A percentile compares a stretch with the other conserved stretches of the same genome.
These are phyloP conservation scores for Papiliotrema nemorosa DNA, from an alignment of 1,284 basidiomycete species.

Conservation along the genomic window DNA sequence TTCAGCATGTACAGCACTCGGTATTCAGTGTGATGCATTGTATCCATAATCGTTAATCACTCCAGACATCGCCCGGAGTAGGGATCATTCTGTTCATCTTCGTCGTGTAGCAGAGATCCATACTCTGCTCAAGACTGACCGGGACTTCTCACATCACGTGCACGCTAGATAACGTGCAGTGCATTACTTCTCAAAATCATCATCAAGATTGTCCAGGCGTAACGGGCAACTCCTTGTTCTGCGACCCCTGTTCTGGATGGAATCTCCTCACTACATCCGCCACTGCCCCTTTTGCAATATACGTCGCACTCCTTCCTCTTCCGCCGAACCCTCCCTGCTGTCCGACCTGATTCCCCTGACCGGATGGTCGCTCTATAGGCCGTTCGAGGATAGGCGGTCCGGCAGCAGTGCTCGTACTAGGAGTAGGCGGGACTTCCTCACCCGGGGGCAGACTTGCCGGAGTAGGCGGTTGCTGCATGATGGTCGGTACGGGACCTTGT, in stretches of 20 bases:
- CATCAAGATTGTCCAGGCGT: background rate
- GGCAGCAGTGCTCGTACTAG: slow-evolving; percentile 1
- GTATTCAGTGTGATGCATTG: too few relatives aligned
- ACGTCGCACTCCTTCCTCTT: slow-evolving; percentile 41
- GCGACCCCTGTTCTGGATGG: slow-evolving; percentile 6
- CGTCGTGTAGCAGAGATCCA: too few relatives aligned
- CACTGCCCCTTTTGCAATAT: slow-evolving; percentile 45
- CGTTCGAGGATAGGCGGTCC: slow-evolving; percentile 11
- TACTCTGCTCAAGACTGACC: too few relatives aligned
- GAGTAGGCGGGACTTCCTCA: background rate
- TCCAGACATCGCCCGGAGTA: too few relatives aligned
- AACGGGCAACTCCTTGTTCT: slow-evolving; percentile 1
- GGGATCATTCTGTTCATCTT: too few relatives aligned
- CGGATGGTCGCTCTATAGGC: too few relatives aligned
- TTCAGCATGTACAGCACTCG: too few relatives aligned
- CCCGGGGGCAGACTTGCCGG: slow-evolving; percentile 14
- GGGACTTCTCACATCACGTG: too few relatives aligned
- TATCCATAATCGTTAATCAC: too few relatives aligned
- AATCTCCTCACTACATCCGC: slow-evolving; percentile 44
- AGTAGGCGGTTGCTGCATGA: slow-evolving; percentile 38
- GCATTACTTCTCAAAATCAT: background rate
- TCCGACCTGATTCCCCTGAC: too few relatives aligned
- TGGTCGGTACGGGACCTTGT: slow-evolving; percentile 19
- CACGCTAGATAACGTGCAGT: too few relatives aligned
- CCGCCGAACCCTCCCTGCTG: background rate